These are phyloP conservation scores for Ophiostoma tasmaniense DNA, from an alignment of 2,329 filamentous ascomycete species.

Conservation along the genomic window DNA sequence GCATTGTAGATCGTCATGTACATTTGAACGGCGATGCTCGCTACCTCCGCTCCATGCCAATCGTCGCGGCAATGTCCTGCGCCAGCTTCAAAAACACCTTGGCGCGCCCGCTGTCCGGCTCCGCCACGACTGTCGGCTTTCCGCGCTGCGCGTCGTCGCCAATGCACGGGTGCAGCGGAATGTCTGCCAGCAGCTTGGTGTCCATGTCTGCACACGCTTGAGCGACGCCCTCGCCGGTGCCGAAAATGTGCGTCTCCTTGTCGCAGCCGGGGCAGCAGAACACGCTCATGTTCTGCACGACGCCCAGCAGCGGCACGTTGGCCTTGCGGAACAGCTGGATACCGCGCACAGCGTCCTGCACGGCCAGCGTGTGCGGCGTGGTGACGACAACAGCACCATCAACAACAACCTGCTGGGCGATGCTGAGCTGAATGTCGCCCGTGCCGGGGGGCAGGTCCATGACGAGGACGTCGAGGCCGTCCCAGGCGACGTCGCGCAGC, in stretches of 20 bases:
- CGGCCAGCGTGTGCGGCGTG: conserved; percentile 85
- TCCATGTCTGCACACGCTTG: conserved; percentile 62
- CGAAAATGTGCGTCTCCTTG: conserved; percentile 67
- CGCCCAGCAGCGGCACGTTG: conserved; percentile 68
- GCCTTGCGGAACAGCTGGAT: conserved; percentile 90
- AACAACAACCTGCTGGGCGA: conserved; percentile 86
- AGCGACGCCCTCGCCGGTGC: conserved; percentile 54
- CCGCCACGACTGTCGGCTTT: conserved; percentile 81
- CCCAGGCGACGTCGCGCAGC: conserved; percentile 92
- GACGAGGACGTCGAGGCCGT: conserved; percentile 76
- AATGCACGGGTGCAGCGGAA: conserved; percentile 78
- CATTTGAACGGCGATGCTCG: too few relatives aligned
- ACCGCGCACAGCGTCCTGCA: conserved; percentile 86
- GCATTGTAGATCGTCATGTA: conserved; percentile 1
- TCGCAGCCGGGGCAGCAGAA: conserved; percentile 74
- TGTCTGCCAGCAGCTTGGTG: conserved; percentile 76
- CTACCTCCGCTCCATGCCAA: conserved; percentile 26
- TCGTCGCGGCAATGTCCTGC: conserved; percentile 40
- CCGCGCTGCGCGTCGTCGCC: conserved; percentile 82
- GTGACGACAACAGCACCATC: conserved; percentile 84
- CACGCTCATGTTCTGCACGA: conserved; percentile 87
- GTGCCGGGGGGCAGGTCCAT: conserved; percentile 90
- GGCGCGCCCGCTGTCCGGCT: conserved; percentile 67
- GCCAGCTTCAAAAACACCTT: conserved; percentile 66
- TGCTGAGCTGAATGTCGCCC: conserved; percentile 92